Conservation (phyloP, 2,329 filamentous ascomycete genomes). For the Arachnopeziza araneosa region DNA sequence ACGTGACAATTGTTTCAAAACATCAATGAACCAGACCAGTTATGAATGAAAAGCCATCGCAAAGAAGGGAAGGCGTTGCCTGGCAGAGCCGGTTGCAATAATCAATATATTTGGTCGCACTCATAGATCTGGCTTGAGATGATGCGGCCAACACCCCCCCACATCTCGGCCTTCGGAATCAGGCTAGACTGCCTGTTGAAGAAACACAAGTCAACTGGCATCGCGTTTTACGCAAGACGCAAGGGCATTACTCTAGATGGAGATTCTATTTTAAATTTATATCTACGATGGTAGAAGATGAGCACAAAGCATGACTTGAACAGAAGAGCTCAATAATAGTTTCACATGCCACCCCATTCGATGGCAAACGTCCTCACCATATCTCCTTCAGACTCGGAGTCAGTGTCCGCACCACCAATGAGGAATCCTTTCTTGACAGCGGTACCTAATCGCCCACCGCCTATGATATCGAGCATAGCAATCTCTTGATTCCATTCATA, state of each 20-base stretch:
- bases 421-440: constrained; percentile 95
- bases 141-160: constrained; percentile 6
- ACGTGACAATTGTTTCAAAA: background rate
- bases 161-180: constrained; percentile 8
- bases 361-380: constrained; percentile 71
- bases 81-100: background rate
- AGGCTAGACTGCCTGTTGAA: background rate
- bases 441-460: constrained; percentile 81
- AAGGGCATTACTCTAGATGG: background rate
- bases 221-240: too few species aligned
- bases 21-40: background rate
- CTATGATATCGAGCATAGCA: constrained; percentile 76
- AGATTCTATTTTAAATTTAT: background rate
- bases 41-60: background rate
- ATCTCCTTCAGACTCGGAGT: constrained; percentile 29
- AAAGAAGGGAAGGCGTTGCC: background rate
- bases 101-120: constrained; percentile 2
- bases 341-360: constrained; percentile 87
- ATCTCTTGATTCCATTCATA: constrained; percentile 86
- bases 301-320: background rate
- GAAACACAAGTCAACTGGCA: constrained; percentile 2
- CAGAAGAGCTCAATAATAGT: background rate
- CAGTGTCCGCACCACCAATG: constrained; percentile 61
- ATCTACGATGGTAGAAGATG: background rate
- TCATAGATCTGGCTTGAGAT: background rate